Base-by-base conservation (phyloP, 2,329 filamentous ascomycete genomes). In the Colletotrichum gigasporum region DNA sequence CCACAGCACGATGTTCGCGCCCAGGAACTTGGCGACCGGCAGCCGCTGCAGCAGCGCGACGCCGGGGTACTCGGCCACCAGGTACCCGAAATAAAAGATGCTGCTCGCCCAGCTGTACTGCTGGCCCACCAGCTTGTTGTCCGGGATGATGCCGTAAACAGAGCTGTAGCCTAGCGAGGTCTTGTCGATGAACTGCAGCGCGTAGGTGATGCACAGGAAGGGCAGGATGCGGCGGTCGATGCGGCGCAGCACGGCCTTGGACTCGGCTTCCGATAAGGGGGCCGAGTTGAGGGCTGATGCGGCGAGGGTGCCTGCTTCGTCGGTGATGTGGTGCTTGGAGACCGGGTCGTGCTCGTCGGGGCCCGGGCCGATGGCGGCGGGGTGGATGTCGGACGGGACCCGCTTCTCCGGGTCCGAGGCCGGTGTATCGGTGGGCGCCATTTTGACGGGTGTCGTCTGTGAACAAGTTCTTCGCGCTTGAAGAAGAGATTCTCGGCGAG, bases 31-130 rank as follows among this genome's bases (percentile, higher is more conserved):
- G 18, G 72, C 68, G 0, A 71, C 72, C 7, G 72, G 71, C 14
- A 67, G 74, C 9, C 63, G 63, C 55, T 75, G 74, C 8, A 72
- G 70, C 9, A 76, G 58, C 8, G 72, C 71, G 9, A 73, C 71
- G 42, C 74, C 68, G 2, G 74, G 74, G 47, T 74, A 76, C 12
- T 72, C 73, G 3, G 73, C 74, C 5, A 62, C 59, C 5, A 76
- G 70, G 50, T 75, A 74, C 5, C 74, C 74, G 50, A 75, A 74
- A 41, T 75, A 76, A 50, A 76, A 75, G 41, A 76, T 72, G 52
- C 75, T 70, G n/a, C 71, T 72, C 7, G 70, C 70, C 68, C 72
- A 73, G 9, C 72, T 73, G 51, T 73, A 75, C 52, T 71, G 70
- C 20, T 74, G 67, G 11, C 74, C 73, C 14, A 71, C 63, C 2